These are phyloP conservation scores for Rhodofomes roseus DNA, from an alignment of 1,284 basidiomycete species.

Conservation along the genomic window DNA sequence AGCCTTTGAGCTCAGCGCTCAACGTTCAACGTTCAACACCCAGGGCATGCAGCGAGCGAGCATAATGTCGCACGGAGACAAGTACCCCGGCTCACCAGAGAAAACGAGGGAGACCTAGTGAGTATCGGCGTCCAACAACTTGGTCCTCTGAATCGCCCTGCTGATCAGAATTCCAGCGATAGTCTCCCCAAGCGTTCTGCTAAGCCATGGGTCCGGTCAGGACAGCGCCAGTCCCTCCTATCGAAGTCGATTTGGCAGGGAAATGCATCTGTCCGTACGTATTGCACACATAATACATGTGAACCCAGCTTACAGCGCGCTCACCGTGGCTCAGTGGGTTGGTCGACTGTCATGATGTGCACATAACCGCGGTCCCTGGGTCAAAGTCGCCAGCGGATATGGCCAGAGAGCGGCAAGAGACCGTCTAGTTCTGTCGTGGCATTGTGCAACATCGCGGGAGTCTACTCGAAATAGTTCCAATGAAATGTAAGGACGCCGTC, in stretches of 20 bases:
- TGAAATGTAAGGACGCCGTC: too few species aligned
- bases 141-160: neutral
- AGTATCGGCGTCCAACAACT: conserved; percentile 1
- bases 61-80: conserved; percentile 1
- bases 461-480: too few species aligned
- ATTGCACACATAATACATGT: too few species aligned
- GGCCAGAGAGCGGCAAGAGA: conserved; percentile 30
- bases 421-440: conserved; percentile 33
- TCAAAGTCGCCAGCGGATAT: conserved; percentile 37
- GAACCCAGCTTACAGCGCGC: neutral
- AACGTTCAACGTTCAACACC: too few species aligned
- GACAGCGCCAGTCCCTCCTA: conserved; percentile 15
- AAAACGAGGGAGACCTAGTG: conserved; percentile 14
- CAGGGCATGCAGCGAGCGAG: too few species aligned
- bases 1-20: too few species aligned
- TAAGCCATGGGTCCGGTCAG: conserved; percentile 33
- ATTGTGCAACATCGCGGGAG: too few species aligned
- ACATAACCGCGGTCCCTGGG: conserved; percentile 40
- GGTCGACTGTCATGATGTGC: conserved; percentile 43
- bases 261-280: conserved; percentile 38
- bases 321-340: too few species aligned
- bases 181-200: conserved; percentile 34
- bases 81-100: conserved; percentile 14
- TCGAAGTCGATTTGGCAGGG: conserved; percentile 33
- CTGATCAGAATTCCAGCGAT: too few species aligned